Evolutionary conservation across 306 rosid species (phyloP).

Genomic region (Acacia acuminata): DNA sequence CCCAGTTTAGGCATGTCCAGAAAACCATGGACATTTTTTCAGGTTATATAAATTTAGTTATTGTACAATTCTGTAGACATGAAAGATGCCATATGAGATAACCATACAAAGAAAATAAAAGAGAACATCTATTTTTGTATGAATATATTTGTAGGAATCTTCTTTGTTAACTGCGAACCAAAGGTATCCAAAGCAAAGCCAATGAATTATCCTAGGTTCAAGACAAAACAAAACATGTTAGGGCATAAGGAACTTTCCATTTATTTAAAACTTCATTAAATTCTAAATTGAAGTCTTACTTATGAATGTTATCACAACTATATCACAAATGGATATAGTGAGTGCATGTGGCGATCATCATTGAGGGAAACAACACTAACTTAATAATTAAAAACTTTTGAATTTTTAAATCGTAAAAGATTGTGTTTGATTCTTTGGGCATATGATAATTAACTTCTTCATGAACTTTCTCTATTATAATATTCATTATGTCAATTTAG

Average conservation of each 20-base stretch:
- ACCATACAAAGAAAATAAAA: neutral
- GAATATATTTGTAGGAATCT: neutral
- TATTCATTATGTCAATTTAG: conserved; percentile 8
- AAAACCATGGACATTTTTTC: too few relatives aligned
- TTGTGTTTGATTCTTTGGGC: conserved; percentile 12
- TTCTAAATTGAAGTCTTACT: neutral
- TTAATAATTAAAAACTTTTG: neutral
- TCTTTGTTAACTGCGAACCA: conserved; percentile 1
- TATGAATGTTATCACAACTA: neutral
- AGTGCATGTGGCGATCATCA: conserved; percentile 48
- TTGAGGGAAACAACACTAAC: neutral
- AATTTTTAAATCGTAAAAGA: neutral
- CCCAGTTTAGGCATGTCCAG: too few relatives aligned
- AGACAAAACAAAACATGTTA: conserved; percentile 31
- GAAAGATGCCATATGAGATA: neutral
- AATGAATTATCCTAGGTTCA: conserved; percentile 17
- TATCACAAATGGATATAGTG: neutral
- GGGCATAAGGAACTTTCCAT: neutral
- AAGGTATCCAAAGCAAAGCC: conserved; percentile 16
- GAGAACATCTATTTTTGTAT: neutral
- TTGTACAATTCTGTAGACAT: neutral
- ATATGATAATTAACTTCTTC: conserved; percentile 24
- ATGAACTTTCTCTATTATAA: neutral
- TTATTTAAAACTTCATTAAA: neutral
- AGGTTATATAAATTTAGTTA: neutral